Conservation (phyloP, 805 yeast genomes). For the Metschnikowia noctiluminum region DNA sequence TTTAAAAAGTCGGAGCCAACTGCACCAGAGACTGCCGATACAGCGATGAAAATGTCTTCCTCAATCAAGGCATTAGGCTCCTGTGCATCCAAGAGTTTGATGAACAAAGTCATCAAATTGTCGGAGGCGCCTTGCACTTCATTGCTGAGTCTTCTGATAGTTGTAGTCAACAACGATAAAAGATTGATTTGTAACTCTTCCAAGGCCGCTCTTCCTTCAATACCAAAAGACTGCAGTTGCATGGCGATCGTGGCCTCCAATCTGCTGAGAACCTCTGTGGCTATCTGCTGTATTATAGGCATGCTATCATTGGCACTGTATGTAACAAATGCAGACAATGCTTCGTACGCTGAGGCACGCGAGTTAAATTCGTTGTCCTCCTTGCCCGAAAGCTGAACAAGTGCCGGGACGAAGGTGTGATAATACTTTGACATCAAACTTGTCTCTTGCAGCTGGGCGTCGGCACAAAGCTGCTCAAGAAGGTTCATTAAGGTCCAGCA, state of each 20-base stretch:
- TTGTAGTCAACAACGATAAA: slow-evolving; percentile 73
- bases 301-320: slow-evolving; percentile 70
- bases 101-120: slow-evolving; percentile 76
- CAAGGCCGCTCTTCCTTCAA: slow-evolving; percentile 72
- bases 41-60: slow-evolving; percentile 90
- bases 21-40: slow-evolving; percentile 85
- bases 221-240: slow-evolving; percentile 50
- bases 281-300: slow-evolving; percentile 66
- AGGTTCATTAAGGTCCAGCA: slow-evolving; percentile 96
- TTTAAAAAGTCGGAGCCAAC: slow-evolving; percentile 66
- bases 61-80: slow-evolving; percentile 78
- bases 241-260: slow-evolving; percentile 65
- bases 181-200: slow-evolving; percentile 87
- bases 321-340: slow-evolving; percentile 76
- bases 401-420: slow-evolving; percentile 61
- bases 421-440: slow-evolving; percentile 76
- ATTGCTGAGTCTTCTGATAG: slow-evolving; percentile 74
- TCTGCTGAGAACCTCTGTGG: slow-evolving; percentile 68
- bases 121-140: slow-evolving; percentile 72
- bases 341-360: slow-evolving; percentile 96
- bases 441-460: slow-evolving; percentile 46
- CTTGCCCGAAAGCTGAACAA: slow-evolving; percentile 66
- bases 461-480: slow-evolving; percentile 71
- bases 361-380: slow-evolving; percentile 81
- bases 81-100: slow-evolving; percentile 58